Evolutionary conservation across 164 flowering plant species (phyloP), one percentile per base, ranked within the genome.

Genomic region (Macadamia integrifolia): DNA sequence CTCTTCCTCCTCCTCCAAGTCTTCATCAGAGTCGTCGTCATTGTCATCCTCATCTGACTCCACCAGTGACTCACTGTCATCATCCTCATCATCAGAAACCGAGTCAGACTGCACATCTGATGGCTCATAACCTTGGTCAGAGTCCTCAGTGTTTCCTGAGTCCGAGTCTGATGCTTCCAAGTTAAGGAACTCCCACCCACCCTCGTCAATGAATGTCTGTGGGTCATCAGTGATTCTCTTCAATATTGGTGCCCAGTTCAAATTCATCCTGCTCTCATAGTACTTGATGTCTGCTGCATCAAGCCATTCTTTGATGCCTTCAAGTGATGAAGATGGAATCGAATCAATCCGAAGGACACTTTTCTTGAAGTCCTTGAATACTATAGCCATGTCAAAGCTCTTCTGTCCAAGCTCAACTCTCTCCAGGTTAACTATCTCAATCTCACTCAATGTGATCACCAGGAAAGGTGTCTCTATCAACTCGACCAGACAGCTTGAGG

Each of bases 151-250:
- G 50, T 81, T 70, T 5, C 83, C 93, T 40, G 88, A 82, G 1
- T 87, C 97, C 1, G 97, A 84, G 69, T 87, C 95, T 78, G 80
- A 83, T 3, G 76, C 95, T 58, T 91, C 97, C 87, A 89, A 32
- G 63, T 89, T 89, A 76, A 91, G 75, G 63, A 92, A 87, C 62
- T 92, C 95, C 95, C 97, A 92, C 6, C 97, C 96, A 4, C 95
- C 97, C 66, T 82, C 84, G 17, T 92, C 88, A 9, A 91, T 81
- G 79, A 89, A 92, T 48, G 77, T 82, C 73, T 83, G 71, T 0
- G 92, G 95, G 42, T 92, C 91, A 65, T 89, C 92, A 5, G 86
- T 87, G 48, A 92, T 88, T 0, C 88, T 87, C 44, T 89, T 89
- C 74, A 89, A 66, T 23, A 89, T 87, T 42, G 69, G 85, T 18